Conservation (phyloP, 805 yeast genomes). For the Kodamaea lidongshanica region DNA sequence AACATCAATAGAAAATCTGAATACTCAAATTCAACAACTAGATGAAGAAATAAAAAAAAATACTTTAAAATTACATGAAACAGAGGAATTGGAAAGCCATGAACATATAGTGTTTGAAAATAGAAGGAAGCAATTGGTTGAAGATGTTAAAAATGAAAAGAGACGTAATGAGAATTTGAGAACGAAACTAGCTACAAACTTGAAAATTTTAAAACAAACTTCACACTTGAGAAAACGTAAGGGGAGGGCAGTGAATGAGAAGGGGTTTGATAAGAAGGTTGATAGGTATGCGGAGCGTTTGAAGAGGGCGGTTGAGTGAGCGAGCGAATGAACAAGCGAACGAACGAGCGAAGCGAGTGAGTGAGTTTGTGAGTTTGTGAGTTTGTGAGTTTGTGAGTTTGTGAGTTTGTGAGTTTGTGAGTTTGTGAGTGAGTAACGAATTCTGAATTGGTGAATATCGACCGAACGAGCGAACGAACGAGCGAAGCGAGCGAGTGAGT, state of each 20-base stretch:
- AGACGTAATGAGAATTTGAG: conserved; percentile 19
- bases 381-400: too few relatives aligned
- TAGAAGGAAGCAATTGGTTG: conserved; percentile 16
- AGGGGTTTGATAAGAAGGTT: conserved; percentile 1
- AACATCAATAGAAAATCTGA: conserved; percentile 43
- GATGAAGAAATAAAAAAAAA: conserved; percentile 15
- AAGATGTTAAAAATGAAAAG: conserved; percentile 20
- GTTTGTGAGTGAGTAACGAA: too few relatives aligned
- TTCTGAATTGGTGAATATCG: too few relatives aligned
- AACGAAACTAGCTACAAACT: conserved; percentile 25
- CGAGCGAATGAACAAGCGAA: too few relatives aligned
- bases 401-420: too few relatives aligned
- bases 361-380: too few relatives aligned
- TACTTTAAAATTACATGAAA: conserved; percentile 17
- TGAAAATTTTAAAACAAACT: conserved; percentile 33
- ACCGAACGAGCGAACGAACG: too few relatives aligned
- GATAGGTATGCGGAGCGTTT: too few relatives aligned
- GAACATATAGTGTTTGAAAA: conserved; percentile 16
- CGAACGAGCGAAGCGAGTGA: not conserved
- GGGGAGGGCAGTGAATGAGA: conserved; percentile 19
- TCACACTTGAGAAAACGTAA: conserved; percentile 38
- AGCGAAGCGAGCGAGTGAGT: too few relatives aligned
- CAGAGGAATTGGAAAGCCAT: conserved; percentile 5
- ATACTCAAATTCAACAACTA: conserved; percentile 19
- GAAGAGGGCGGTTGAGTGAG: too few relatives aligned